Evolutionary conservation across 2,329 filamentous ascomycete species (phyloP), one percentile per base, ranked within the genome.

Genomic region (Fusarium pseudonygamai): DNA sequence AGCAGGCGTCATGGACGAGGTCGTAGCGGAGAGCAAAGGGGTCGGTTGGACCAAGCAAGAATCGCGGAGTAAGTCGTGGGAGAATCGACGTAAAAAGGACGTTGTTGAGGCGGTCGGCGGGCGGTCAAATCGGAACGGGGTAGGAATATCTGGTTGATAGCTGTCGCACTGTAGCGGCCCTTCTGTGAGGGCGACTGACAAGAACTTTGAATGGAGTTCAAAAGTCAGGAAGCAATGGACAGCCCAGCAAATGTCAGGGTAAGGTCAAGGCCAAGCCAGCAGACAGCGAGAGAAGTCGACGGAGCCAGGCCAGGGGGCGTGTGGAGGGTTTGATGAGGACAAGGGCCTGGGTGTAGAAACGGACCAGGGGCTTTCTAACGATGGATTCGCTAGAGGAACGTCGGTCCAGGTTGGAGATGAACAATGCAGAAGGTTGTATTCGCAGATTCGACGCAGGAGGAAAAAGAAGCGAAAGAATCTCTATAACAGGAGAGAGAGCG

Each of bases 271-370:
- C 50, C 65, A 72, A 67, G 61, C 67, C 64, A 75, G 53, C 61
- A 61, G 68, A 50, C 57, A 64, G 58, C 60, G 43, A 50, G 60
- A 62, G 62, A 64, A 62, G 71, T 59, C 60, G 68, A 67, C 72
- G 63, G 67, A 74, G 50, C 73, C 67, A 73, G 72, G 39, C 73
- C 67, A 74, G 75, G 75, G 74, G 74, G 75, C 64, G 67, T 67
- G 74, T 76, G 72, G 75, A 78, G 65, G 74, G 73, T 77, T 77
- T 77, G 74, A 77, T 74, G 74, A 78, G 69, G 75, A 67, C 74
- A 75, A 77, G 74, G 74, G 64, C 64, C 72, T 60, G 62, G 70
- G 70, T 70, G 61, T 68, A 72, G 65, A 74, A 65, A 74, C 52
- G 64, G 64, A 77, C 72, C 55, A 74, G 75, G 64, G 62, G 30